Base-by-base conservation (phyloP, 2,329 filamentous ascomycete species). In the Tolypocladium album region DNA sequence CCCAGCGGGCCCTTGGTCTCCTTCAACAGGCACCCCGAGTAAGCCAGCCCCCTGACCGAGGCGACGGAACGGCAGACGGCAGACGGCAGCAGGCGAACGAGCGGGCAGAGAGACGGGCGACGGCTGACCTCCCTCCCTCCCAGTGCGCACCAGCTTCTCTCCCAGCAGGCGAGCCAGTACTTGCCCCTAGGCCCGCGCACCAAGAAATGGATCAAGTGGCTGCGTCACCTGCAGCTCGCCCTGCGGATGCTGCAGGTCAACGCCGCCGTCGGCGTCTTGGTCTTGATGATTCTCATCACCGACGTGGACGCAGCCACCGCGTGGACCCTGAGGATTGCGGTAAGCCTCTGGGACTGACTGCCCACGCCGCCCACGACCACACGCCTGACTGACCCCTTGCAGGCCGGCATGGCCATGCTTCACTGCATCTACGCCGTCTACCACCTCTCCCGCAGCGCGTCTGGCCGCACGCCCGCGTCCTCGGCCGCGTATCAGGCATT, bases 401-500 rank as follows among this genome's bases (percentile, higher is more conserved):
- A 96, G 91, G 86, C 90, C 60, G 89, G 84, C n/a, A 79, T 93
- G 47, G 88, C 88, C 58, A 81, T 88, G 55, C 67, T 89, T 5
- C 86, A 92, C 70, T 86, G 84, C 20, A 68, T 86, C 22, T 97
- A 97, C 72, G 89, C 83, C 50, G 82, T 95, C 62, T 94, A 89
- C 68, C 92, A 97, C 71, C 83, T 95, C 45, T 79, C 83, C 17
- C 84, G 89, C 39, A 84, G 87, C 43, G 82, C 89, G 0, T 85
- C 84, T 56, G 83, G 80, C 53, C 85, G 92, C 58, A 86, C 92
- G 0, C 87, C 93, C 0, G 87, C 80, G 4, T 96, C 90, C 27
- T 90, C 91, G 22, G 87, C 90, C 17, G 93, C 90, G 64, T 97
- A 97, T 74, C 91, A 95, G 74, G 76, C 94, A 60, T 97, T 97